Conservation (phyloP, 164 flowering plant genomes). For the Liquidambar formosana region DNA sequence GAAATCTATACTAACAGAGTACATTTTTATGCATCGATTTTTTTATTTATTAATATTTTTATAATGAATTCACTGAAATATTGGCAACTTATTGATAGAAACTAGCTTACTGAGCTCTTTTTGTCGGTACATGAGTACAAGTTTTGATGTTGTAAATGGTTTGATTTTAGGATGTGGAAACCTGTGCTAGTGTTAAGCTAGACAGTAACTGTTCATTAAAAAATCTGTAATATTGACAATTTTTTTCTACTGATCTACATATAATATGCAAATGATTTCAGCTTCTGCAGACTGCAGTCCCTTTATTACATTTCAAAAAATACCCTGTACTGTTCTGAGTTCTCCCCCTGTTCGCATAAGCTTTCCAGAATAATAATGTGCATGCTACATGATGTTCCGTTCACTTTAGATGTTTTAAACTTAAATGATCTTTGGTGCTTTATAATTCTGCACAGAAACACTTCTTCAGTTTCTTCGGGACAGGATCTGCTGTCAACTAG, state of each 20-base stretch:
- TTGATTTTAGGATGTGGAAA: too few species aligned
- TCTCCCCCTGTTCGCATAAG: background rate
- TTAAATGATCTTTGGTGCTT: background rate
- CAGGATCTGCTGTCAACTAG: constrained; percentile 58
- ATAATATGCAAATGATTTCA: background rate
- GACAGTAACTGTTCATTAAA: too few species aligned
- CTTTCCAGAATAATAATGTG: background rate
- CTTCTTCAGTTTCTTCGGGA: constrained; percentile 65
- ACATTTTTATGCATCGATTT: too few species aligned
- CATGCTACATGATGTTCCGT: background rate
- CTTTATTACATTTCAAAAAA: background rate
- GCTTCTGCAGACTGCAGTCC: background rate
- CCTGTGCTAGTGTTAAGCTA: background rate
- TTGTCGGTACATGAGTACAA: background rate
- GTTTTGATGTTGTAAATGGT: background rate
- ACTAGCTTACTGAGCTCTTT: background rate
- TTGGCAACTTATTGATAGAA: background rate
- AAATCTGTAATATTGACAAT: too few species aligned
- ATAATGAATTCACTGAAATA: too few species aligned
- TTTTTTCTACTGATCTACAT: too few species aligned
- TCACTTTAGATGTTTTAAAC: background rate
- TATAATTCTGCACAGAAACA: constrained; percentile 46
- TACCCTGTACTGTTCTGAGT: too few species aligned
- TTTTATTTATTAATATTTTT: too few species aligned
- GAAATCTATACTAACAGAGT: too few species aligned